phyloP scores from a whole-genome alignment of 352 stramenopile genomes.

The Elongisporangium senticosum region DNA sequence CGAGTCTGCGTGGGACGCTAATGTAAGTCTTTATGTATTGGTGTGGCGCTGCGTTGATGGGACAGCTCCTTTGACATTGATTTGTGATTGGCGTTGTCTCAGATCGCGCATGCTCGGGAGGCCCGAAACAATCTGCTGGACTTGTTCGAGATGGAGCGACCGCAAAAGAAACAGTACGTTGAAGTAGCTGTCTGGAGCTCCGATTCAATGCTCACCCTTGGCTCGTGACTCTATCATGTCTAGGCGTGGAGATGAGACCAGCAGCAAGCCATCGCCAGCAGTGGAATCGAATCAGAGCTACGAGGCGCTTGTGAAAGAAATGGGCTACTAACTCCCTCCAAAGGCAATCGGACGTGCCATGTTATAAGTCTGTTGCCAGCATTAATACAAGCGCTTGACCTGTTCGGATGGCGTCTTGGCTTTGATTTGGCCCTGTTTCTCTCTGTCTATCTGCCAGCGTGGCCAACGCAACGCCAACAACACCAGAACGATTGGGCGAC shows the following conservation, averaged over 20 bases:
- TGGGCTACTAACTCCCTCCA: constrained; percentile 44
- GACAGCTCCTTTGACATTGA: background rate
- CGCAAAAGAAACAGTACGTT: constrained; percentile 54
- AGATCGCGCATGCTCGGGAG: constrained; percentile 46
- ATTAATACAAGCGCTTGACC: background rate
- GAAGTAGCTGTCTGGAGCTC: background rate
- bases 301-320: constrained; percentile 69
- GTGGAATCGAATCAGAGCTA: constrained; percentile 26
- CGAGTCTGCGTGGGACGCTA: constrained; percentile 74
- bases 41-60: background rate
- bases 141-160: constrained; percentile 55
- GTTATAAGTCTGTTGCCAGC: background rate
- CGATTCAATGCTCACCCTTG: background rate
- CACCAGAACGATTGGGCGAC: too few species aligned
- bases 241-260: constrained; percentile 1
- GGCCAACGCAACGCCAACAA: too few species aligned
- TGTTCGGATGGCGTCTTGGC: background rate
- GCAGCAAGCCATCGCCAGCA: background rate
- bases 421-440: background rate
- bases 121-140: constrained; percentile 59
- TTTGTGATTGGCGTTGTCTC: constrained; percentile 6
- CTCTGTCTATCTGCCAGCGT: background rate
- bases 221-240: background rate
- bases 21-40: constrained; percentile 26
- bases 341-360: too few species aligned